A percentile compares a stretch with the other conserved stretches of the same genome.
Conservation (phyloP, 306 rosid genomes). For the Sesbania bispinosa region DNA sequence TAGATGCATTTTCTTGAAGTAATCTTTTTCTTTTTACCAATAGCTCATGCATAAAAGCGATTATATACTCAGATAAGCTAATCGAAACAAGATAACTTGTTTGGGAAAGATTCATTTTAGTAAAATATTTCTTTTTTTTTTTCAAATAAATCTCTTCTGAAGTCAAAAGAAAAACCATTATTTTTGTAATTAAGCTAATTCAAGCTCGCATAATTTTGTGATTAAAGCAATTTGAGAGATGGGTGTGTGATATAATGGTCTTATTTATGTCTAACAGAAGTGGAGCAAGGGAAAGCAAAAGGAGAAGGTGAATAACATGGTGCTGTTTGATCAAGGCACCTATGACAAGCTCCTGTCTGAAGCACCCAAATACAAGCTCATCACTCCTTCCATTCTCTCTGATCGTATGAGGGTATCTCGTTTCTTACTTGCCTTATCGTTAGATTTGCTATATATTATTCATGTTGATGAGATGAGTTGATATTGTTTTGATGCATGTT, state of each 20-base stretch:
- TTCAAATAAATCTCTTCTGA: not conserved
- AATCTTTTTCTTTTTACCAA: not conserved
- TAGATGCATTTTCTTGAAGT: not conserved
- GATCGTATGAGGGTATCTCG: slow-evolving; percentile 63
- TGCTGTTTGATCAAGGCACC: slow-evolving; percentile 59
- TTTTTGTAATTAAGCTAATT: not conserved
- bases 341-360: slow-evolving; percentile 67
- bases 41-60: not conserved
- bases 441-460: too few relatives aligned
- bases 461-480: not conserved
- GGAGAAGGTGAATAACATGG: slow-evolving; percentile 88
- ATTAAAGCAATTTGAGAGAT: not conserved
- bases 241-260: not conserved
- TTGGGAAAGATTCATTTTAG: not conserved
- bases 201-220: not conserved
- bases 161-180: not conserved
- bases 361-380: slow-evolving; percentile 75
- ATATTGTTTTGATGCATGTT: not conserved
- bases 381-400: slow-evolving; percentile 69
- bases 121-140: not conserved
- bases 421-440: not conserved
- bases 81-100: not conserved
- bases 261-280: slow-evolving; percentile 41
- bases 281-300: slow-evolving; percentile 88
- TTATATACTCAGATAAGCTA: not conserved